Base-by-base conservation (phyloP, 148 eudicot species). In the Chenopodium formosanum region DNA sequence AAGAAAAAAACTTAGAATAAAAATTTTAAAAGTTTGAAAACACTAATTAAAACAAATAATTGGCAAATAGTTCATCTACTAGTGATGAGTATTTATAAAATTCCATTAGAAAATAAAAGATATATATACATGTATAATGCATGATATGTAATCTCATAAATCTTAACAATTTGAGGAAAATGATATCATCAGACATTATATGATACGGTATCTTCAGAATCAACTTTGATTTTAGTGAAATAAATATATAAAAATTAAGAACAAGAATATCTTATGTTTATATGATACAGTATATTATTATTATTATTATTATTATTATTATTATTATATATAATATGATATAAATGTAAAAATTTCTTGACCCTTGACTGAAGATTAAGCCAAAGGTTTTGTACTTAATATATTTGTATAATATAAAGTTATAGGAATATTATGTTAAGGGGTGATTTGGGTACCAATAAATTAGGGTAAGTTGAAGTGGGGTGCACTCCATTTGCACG, bases 141-240 rank as follows among this genome's bases (percentile, higher is more conserved):
- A 25, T 32, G 62, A 13, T 50, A 31, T 53, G 69, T 50, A 70
- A 83, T 83, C 82, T 32, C 53, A 4, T 4, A 40, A 76, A 78
- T 78, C 79, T 74, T 37, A 29, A 65, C 78, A 71, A 74, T 50
- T 78, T 83, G 81, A n/a, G 68, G 73, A 73, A 83, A 65, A 65
- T 68, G 23, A 66, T 78, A 78, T 78, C 82, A 72, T 12, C 72
- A 37, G 64, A 72, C 78, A 72, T 72, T 77, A 74, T 78, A 68
- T 79, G 85, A 83, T 83, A 22, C 78, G 66, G 71, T 20, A 82
- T 82, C 79, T 76, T 69, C 70, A 73, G 66, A 75, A 79, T 78
- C 67, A 79, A 48, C 79, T 69, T 23, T 78, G 79, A 52, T 74
- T 73, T 74, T 46, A 71, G 66, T 67, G 58, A 68, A 29, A 40